Percentiles rank a stretch among this genome's conserved stretches.
phyloP scores from a whole-genome alignment of 768 basidiomycete genomes.

The Lactarius hengduanensis region DNA sequence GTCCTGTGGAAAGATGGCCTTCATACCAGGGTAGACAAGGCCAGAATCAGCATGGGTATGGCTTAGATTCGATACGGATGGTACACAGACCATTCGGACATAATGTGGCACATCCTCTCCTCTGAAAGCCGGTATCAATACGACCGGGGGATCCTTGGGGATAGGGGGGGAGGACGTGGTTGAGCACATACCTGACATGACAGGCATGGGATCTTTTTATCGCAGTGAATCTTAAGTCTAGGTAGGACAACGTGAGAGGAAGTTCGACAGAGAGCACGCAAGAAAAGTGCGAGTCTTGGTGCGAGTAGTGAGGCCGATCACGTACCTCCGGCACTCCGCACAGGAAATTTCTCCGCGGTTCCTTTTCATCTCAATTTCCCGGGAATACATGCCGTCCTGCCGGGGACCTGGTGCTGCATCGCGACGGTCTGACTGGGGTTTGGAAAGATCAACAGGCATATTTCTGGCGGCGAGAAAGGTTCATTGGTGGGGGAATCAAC shows the following conservation, averaged over 20 bases:
- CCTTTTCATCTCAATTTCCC: constrained; percentile 73
- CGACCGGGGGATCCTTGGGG: too few relatives aligned
- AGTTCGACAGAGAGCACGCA: neutral
- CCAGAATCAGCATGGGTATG: constrained; percentile 2
- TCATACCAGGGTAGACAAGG: neutral
- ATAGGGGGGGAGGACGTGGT: constrained; percentile 4
- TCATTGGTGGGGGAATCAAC: constrained; percentile 1
- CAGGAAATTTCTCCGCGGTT: constrained; percentile 74
- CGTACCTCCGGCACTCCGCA: constrained; percentile 77
- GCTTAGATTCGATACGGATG: constrained; percentile 25
- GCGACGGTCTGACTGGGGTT: constrained; percentile 43
- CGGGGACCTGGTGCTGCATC: constrained; percentile 42
- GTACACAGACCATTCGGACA: constrained; percentile 63
- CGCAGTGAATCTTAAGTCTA: constrained; percentile 77
- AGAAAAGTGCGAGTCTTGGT: neutral
- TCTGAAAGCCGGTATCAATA: constrained; percentile 34
- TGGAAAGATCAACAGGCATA: constrained; percentile 61
- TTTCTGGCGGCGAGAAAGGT: constrained; percentile 13
- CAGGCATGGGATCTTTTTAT: constrained; percentile 78
- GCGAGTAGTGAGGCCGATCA: constrained; percentile 36
- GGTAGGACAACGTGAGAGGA: constrained; percentile 29
- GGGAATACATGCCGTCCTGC: constrained; percentile 52
- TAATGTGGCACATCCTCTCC: constrained; percentile 64
- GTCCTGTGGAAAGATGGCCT: constrained; percentile 78
- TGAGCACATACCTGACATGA: constrained; percentile 58